These are phyloP conservation scores for Venturiaceae sp. DNA, from an alignment of 2,329 filamentous ascomycete genomes.

Conservation along the genomic window DNA sequence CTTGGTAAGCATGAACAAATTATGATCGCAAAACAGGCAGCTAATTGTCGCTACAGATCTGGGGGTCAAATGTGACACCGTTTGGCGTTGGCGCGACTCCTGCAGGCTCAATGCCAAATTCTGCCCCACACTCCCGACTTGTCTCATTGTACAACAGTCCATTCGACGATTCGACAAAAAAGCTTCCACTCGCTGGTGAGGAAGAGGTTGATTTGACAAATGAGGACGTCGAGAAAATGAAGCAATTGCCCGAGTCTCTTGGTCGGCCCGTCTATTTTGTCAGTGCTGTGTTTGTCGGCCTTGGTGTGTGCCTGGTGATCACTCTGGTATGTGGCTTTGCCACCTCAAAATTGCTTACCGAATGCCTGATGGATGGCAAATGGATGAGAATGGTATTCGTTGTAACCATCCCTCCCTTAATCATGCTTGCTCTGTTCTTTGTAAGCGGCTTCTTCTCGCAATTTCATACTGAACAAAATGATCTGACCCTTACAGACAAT, in stretches of 20 bases:
- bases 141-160: background rate
- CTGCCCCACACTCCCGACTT: background rate
- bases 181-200: background rate
- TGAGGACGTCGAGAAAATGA: slow-evolving; percentile 18
- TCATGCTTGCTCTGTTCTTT: slow-evolving; percentile 17
- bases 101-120: slow-evolving; percentile 12
- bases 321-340: slow-evolving; percentile 20
- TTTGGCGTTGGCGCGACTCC: slow-evolving; percentile 4
- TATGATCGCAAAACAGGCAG: background rate
- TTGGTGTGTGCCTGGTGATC: slow-evolving; percentile 27
- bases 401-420: slow-evolving; percentile 7
- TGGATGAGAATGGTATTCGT: slow-evolving; percentile 7
- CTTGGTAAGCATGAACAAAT: slow-evolving; percentile 3
- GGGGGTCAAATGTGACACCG: slow-evolving; percentile 2
- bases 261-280: slow-evolving; percentile 28
- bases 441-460: background rate
- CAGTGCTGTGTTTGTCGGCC: slow-evolving; percentile 29
- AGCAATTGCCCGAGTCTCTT: slow-evolving; percentile 25
- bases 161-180: background rate
- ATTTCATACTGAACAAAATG: background rate
- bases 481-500: slow-evolving; percentile 9
- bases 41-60: background rate
- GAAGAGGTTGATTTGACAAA: background rate
- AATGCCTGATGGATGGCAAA: slow-evolving; percentile 6
- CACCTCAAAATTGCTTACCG: slow-evolving; percentile 1